Evolutionary conservation across 2,329 filamentous ascomycete genomes (phyloP), one percentile per base, ranked within the genome.

Genomic region (Aspergillus brasiliensis): DNA sequence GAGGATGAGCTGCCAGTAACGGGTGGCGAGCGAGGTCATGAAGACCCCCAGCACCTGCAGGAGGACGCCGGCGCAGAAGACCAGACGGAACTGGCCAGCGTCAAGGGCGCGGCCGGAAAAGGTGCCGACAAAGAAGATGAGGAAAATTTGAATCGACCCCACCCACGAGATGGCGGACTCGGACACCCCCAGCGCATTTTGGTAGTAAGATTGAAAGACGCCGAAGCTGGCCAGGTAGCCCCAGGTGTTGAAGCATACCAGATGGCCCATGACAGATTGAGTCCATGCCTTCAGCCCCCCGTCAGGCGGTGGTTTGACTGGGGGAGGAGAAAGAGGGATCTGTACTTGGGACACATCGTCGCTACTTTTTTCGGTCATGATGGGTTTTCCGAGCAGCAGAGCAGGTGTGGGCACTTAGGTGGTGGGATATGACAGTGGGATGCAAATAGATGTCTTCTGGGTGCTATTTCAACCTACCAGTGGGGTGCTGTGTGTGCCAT

Each of bases 21-120:
- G 48, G 3, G 56, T 65, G 10, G 61, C 58, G 15, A 64, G 38
- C 8, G 62, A 63, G 28, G 61, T 59, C 51, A 59, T 62, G 42
- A 65, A 65, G 31, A 67, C 38, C 2, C 65, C 63, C 6, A 81
- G 19, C 0, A 81, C 62, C 8, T 68, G 63, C 6, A 80, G 53
- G 15, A 76, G 11, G 5, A 64, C 65, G 2, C 74, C 74, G 5
- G 42, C 8, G 13, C 64, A 17, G 27, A 70, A 68, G 5, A 73
- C 63, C 0, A 59, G 31, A 3, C 68, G 67, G 61, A 80, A 79
- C 54, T 77, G 74, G 8, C 79, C 78, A 23, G 75, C 74, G 57
- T 81, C 79, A 5, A 73, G 71, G 3, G 75, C 67, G 8, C 74
- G 71, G 2, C 77, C 77, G 8, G 75, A 73, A 44, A 38, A 65